Conservation (phyloP, 1,139 yeast species). For the Blastobotrys serpentis region DNA sequence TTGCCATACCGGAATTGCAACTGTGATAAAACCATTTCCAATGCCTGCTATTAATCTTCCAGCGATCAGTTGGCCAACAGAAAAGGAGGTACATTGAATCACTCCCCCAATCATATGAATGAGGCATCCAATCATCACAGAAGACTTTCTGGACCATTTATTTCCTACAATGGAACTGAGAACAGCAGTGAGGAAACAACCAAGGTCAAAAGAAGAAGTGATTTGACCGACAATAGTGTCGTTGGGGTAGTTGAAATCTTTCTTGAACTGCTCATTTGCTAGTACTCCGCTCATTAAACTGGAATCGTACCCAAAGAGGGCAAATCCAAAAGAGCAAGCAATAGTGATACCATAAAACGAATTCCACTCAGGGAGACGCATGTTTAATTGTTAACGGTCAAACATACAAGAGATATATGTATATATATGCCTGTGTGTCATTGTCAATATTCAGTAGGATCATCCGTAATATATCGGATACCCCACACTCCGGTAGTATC, state of each 20-base stretch:
- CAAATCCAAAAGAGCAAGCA: too few species aligned
- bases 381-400: too few species aligned
- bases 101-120: constrained; percentile 64
- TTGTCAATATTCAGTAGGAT: too few species aligned
- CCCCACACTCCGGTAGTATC: too few species aligned
- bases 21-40: constrained; percentile 77
- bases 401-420: too few species aligned
- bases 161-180: constrained; percentile 64
- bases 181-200: constrained; percentile 71
- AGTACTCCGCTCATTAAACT: constrained; percentile 54
- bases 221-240: constrained; percentile 32
- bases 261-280: neutral
- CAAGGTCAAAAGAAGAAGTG: constrained; percentile 65
- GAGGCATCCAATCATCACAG: constrained; percentile 57
- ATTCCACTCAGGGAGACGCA: too few species aligned
- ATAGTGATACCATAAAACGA: too few species aligned
- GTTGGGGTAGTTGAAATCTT: constrained; percentile 13
- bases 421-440: too few species aligned
- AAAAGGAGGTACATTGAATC: constrained; percentile 57
- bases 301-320: constrained; percentile 78
- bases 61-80: constrained; percentile 64
- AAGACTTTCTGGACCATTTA: constrained; percentile 61
- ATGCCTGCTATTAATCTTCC: constrained; percentile 78
- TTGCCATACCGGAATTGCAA: constrained; percentile 80
- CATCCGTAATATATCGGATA: too few species aligned